Base-by-base conservation (phyloP, 192 early-diverging fungal genomes). In the Coemansia sp. region DNA sequence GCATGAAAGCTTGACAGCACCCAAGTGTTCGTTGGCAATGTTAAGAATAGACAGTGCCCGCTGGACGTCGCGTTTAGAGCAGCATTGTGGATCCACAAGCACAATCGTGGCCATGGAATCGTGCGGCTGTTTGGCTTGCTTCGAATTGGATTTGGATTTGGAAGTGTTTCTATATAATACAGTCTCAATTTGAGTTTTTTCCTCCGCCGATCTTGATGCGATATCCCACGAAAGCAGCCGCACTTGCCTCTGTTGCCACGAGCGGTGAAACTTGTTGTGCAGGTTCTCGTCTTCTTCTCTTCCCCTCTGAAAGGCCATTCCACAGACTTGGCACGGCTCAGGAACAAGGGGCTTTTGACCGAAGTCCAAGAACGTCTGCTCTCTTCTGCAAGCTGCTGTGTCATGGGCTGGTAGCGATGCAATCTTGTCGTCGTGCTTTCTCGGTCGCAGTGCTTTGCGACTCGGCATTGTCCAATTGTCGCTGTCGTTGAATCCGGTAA, bases 301-400 rank as follows among this genome's bases (percentile, higher is more conserved):
- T 2, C 83, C 83, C 5, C 71, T 69, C 64, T 84, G 78, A 42
- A 60, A 84, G 1, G 83, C 32, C 78, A 84, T 76, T 22, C 79
- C 79, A 40, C 83, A 84, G 17, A 69, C 55, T 7, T 23, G 9
- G 68, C 83, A 84, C 0, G 69, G 67, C 29, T 65, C 52, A 0
- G 69, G 53, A 1, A 45, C 61, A 35, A 78, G 59, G 2, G 66
- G 68, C 43, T 59, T 67, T 45, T 84, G 83, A 0, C 83, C 83
- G 65, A 84, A 84, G 14, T 78, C 76, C 50, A 84, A 50, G 29
- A 76, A 84, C 34, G 73, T 70, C 58, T 84, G 83, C 53, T 74
- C 72, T 42, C 60, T 75, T n/a, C 45, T 65, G 23, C 22, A 52
- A 2, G 20, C 20, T 8, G 49, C 10, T 4, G 5, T 25, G 23